phyloP scores from a whole-genome alignment of 208 protist species.

The Phytomonas francai region DNA sequence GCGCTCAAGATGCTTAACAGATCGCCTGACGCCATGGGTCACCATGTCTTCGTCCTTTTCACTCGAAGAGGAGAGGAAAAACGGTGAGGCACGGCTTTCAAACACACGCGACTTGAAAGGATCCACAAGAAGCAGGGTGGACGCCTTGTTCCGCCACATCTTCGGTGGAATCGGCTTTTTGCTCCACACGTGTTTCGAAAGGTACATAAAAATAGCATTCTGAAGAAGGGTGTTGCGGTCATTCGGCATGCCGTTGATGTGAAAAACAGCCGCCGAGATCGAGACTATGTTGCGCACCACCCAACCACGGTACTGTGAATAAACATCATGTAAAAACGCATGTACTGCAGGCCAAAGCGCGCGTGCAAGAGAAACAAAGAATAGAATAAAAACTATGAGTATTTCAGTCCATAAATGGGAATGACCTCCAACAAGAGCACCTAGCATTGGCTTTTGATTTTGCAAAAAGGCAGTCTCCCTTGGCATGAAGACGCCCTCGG shows the following conservation, averaged over 20 bases:
- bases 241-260: constrained; percentile 14
- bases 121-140: constrained; percentile 47
- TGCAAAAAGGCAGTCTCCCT: neutral
- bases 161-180: constrained; percentile 17
- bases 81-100: constrained; percentile 37
- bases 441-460: neutral
- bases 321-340: constrained; percentile 8
- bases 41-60: constrained; percentile 22
- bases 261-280: constrained; percentile 12
- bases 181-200: constrained; percentile 29
- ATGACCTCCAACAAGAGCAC: constrained; percentile 13
- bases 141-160: constrained; percentile 29
- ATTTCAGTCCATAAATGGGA: constrained; percentile 15
- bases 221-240: constrained; percentile 52
- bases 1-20: constrained; percentile 20
- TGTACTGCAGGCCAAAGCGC: constrained; percentile 15
- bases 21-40: constrained; percentile 21
- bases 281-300: constrained; percentile 20
- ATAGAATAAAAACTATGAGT: constrained; percentile 20
- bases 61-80: constrained; percentile 12
- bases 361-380: constrained; percentile 19
- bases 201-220: constrained; percentile 63
- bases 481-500: neutral
- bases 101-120: constrained; percentile 32
- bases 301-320: neutral